A percentile compares a stretch with the other conserved stretches of the same genome.
Conservation (phyloP, 2,329 filamentous ascomycete genomes). For the Cercospora sp. region DNA sequence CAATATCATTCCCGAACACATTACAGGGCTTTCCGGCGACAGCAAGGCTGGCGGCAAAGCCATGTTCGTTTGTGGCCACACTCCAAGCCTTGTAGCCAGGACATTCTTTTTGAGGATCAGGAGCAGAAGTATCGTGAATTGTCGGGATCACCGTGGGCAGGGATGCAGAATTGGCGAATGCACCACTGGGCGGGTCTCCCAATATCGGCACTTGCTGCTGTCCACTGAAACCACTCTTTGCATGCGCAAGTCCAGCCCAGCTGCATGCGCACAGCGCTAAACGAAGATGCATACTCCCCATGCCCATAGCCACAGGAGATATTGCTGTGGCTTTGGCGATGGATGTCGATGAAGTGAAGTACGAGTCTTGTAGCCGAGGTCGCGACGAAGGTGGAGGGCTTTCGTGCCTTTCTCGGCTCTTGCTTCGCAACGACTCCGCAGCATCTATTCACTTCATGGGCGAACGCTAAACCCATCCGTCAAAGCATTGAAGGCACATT, state of each 20-base stretch:
- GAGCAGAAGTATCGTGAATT: slow-evolving; percentile 30
- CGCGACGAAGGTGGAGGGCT: neutral
- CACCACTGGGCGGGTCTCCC: neutral
- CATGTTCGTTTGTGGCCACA: slow-evolving; percentile 21
- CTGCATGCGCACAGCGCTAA: neutral
- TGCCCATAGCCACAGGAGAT: neutral
- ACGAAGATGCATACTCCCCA: neutral
- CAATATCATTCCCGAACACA: slow-evolving; percentile 34
- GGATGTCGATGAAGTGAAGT: slow-evolving; percentile 7
- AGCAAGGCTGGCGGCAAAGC: slow-evolving; percentile 33
- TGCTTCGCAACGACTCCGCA: neutral
- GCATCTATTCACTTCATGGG: neutral
- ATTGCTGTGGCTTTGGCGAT: neutral
- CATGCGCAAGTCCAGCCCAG: neutral
- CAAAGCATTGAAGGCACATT: neutral
- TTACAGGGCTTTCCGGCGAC: slow-evolving; percentile 32
- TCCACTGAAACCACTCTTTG: slow-evolving; percentile 6
- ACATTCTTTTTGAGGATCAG: slow-evolving; percentile 32
- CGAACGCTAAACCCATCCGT: neutral
- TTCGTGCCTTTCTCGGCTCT: neutral
- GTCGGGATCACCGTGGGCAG: slow-evolving; percentile 20
- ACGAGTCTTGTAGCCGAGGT: slow-evolving; percentile 14
- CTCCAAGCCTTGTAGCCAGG: slow-evolving; percentile 34
- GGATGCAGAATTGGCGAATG: neutral
- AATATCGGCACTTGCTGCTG: slow-evolving; percentile 4